Base-by-base conservation (phyloP, 106 monocot species). In the Dendrobium officinale region DNA sequence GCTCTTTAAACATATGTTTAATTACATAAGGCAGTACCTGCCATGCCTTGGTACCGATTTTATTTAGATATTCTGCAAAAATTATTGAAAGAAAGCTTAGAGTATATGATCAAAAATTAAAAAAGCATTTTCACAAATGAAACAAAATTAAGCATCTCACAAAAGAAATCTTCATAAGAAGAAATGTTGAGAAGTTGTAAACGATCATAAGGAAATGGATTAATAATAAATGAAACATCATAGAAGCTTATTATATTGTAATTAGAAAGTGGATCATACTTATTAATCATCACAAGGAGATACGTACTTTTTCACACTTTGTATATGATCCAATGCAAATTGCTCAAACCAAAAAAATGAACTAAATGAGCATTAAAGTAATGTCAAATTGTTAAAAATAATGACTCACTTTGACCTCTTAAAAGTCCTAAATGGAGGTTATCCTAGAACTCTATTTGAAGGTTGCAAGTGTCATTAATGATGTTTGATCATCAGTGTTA, bases 11-110 rank as follows among this genome's bases (percentile, higher is more conserved):
- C 31, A 72, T 41, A 72, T 72, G 11, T 72, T 33, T 15, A 15
- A 72, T 72, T 10, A 4, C 4, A 72, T 72, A 16, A 66, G 66
- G 26, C 6, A 66, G 41, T 85, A 94, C 97, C 94, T 97, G 97
- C 6, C 89, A 87, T 45, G 97, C 97, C 89, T 91, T 97, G 41
- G 61, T 61, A 80, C 97, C 97, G 80, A 89, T 89, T 85, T 89
- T 92, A 67, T 89, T 97, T 45, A 97, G 79, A 85, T 94, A 91
- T 82, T 90, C 90, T 64, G 92, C 84, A 85, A 1, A 42, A 61
- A 0, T 61, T n/a, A 5, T 61, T 20, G n/a, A 61, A 61, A n/a
- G 33, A 51, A 61, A 22, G 3, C 59, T 43, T 74, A 43, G 18
- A 74, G 2, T 20, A 20, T 43, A 43, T 42, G 42, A 42, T 18